Evolutionary conservation across 2,329 filamentous ascomycete species (phyloP).

Genomic region (Onygenales sp.): DNA sequence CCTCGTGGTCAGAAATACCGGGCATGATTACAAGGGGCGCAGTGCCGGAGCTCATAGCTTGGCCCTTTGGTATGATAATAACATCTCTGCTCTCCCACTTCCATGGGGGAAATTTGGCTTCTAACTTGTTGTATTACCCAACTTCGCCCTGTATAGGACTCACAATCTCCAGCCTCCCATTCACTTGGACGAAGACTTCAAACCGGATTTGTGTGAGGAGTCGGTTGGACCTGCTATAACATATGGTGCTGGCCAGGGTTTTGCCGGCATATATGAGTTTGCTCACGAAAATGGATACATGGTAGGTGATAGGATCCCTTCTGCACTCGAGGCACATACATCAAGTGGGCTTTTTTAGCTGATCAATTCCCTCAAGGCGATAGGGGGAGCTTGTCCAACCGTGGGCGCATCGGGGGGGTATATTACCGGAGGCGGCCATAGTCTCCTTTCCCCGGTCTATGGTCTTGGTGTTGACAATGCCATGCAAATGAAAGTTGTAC

Average conservation of each 20-base stretch:
- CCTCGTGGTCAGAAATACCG: conserved; percentile 44
- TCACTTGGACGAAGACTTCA: conserved; percentile 8
- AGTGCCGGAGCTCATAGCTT: conserved; percentile 28
- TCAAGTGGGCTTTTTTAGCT: conserved; percentile 15
- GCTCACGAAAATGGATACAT: conserved; percentile 7
- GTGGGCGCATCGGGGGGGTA: conserved; percentile 53
- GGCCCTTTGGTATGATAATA: conserved; percentile 14
- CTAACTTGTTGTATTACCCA: neutral
- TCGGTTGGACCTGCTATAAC: conserved; percentile 8
- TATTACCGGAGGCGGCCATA: conserved; percentile 48
- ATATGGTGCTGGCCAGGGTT: conserved; percentile 14
- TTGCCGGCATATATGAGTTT: conserved; percentile 13
- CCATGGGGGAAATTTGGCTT: neutral
- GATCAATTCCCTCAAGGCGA: conserved; percentile 4
- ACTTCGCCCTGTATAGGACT: conserved; percentile 6
- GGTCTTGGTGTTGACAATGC: conserved; percentile 44
- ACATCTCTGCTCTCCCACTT: neutral
- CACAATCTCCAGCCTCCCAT: conserved; percentile 12
- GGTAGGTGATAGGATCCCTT: neutral
- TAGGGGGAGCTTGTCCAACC: conserved; percentile 11
- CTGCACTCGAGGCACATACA: neutral
- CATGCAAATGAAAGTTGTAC: conserved; percentile 39
- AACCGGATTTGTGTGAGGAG: conserved; percentile 7
- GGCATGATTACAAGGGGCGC: conserved; percentile 41
- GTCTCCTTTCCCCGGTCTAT: conserved; percentile 40